Base-by-base conservation (phyloP, 305 asterid genomes). In the Fraxinus baroniana region DNA sequence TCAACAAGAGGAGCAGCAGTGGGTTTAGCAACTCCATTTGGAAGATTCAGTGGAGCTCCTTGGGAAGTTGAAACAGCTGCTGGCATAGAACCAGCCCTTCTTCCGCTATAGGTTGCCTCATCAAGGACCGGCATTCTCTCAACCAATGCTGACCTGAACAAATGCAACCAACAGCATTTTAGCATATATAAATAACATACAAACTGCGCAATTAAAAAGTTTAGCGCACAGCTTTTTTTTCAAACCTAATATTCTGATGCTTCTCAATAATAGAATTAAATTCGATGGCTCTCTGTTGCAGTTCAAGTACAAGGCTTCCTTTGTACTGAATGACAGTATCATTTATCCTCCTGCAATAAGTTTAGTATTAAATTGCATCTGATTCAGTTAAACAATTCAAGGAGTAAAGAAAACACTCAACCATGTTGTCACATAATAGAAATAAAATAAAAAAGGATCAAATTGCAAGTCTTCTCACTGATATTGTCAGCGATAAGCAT, bases 41-140 rank as follows among this genome's bases (percentile, higher is more conserved):
- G 98, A 82, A 93, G 87, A 88, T 92, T 94, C n/a, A 92, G 91
- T 46, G 88, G 82, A 71, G 94, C 84, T 79, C 91, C 95, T 82
- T 91, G 91, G 49, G 97, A 94, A 83, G 98, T 90, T 79, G 98
- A 92, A 83, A 87, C 93, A 79, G 91, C 87, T 89, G 87, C 88
- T 62, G 97, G 91, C 70, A 94, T 71, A 32, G 98, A 94, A 80
- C 97, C 98, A 86, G 95, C 91, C 83, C 89, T 92, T 92, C 97
- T 90, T 86, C 96, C 93, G 28, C 93, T 93, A 83, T 86, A 90
- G 64, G 94, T 93, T 80, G 97, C 94, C 88, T 94, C 99, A 83
- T 94, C 99, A 33, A 93, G 98, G 66, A 91, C 97, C 37, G 99
- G 98, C 98, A 94, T 94, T 87, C 97, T 94, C 87, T 97, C 99